These are phyloP conservation scores for Lyophyllum semitale DNA, from an alignment of 768 basidiomycete species.

Conservation along the genomic window DNA sequence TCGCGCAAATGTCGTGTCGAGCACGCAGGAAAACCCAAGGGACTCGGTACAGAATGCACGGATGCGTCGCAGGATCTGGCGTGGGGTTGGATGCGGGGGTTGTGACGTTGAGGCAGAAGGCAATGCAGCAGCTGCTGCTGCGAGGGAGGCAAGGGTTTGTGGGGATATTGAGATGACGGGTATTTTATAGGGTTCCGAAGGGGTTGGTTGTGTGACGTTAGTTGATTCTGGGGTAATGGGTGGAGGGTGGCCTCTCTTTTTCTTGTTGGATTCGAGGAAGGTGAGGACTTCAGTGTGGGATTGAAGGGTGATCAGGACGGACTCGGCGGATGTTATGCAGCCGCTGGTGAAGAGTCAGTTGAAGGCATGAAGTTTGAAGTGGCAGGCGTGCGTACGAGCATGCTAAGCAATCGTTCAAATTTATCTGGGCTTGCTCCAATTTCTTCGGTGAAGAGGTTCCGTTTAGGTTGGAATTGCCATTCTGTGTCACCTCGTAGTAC, in stretches of 20 bases:
- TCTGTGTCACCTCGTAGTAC: slow-evolving; percentile 80
- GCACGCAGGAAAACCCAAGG: slow-evolving; percentile 80
- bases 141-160: slow-evolving; percentile 81
- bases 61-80: slow-evolving; percentile 69
- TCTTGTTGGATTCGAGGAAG: slow-evolving; percentile 62
- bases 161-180: slow-evolving; percentile 89
- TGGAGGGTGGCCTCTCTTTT: neutral
- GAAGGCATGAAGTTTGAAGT: neutral
- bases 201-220: neutral
- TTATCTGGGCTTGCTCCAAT: slow-evolving; percentile 93
- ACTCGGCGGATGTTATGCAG: slow-evolving; percentile 98
- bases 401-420: slow-evolving; percentile 94
- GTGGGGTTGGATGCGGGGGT: slow-evolving; percentile 41
- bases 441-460: slow-evolving; percentile 44
- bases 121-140: slow-evolving; percentile 60
- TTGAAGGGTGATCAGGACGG: slow-evolving; percentile 93
- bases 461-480: slow-evolving; percentile 16
- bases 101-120: slow-evolving; percentile 48
- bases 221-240: neutral
- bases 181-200: slow-evolving; percentile 44
- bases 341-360: slow-evolving; percentile 55
- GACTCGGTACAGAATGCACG: slow-evolving; percentile 65
- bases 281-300: slow-evolving; percentile 91
- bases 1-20: slow-evolving; percentile 94
- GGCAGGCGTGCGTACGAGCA: slow-evolving; percentile 72